Evolutionary conservation across 805 yeast species (phyloP).

Genomic region (Metahyphopichia silvanorum): DNA sequence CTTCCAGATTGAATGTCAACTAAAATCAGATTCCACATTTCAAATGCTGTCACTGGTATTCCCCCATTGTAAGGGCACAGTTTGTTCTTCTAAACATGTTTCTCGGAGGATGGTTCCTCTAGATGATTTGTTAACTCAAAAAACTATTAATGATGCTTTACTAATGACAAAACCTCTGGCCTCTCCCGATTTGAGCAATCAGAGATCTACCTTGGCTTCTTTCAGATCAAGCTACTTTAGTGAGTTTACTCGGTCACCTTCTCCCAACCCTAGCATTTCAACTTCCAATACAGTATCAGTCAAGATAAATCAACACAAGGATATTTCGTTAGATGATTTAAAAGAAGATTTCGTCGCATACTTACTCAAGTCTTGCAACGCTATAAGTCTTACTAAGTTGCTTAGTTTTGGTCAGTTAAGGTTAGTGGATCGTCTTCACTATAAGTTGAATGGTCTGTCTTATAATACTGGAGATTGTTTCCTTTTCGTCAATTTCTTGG

Average conservation of each 20-base stretch:
- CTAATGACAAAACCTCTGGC: background rate
- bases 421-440: constrained; percentile 31
- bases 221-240: background rate
- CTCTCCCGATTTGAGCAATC: background rate
- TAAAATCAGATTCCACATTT: no score
- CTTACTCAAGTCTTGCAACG: constrained; percentile 20
- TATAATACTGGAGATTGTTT: constrained; percentile 17
- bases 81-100: constrained; percentile 1
- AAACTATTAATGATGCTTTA: constrained; percentile 4
- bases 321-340: constrained; percentile 21
- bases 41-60: no score
- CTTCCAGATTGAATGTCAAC: no score
- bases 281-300: constrained; percentile 15
- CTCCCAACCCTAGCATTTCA: constrained; percentile 18
- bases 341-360: constrained; percentile 26
- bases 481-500: constrained; percentile 31
- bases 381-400: constrained; percentile 21
- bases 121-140: constrained; percentile 6
- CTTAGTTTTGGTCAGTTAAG: constrained; percentile 32
- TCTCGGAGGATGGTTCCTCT: constrained; percentile 5
- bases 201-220: background rate
- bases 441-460: constrained; percentile 21
- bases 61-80: constrained; percentile 6
- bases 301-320: constrained; percentile 12
- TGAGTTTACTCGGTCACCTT: constrained; percentile 10